Percentiles rank a stretch among this genome's conserved stretches.
phyloP scores from a whole-genome alignment of 345 rosid species.

The Schrenkiella parvula region DNA sequence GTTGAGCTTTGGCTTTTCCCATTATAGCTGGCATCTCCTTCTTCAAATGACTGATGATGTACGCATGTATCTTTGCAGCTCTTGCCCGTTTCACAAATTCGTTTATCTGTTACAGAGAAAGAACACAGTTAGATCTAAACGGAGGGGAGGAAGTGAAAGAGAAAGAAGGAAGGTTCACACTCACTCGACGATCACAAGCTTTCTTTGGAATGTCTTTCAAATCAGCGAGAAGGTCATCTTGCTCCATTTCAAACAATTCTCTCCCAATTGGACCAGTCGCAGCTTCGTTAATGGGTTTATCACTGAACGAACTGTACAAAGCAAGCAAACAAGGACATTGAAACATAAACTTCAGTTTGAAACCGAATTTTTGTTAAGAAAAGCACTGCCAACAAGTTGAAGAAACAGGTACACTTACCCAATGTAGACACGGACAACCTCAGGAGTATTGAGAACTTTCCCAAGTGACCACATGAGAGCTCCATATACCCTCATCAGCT shows the following conservation, averaged over 20 bases:
- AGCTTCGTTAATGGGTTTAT: slow-evolving; percentile 78
- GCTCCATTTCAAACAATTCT: slow-evolving; percentile 94
- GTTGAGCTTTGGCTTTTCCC: slow-evolving; percentile 92
- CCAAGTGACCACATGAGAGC: slow-evolving; percentile 99
- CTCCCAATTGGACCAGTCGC: slow-evolving; percentile 80
- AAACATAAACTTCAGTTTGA: slow-evolving; percentile 17
- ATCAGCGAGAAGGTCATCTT: slow-evolving; percentile 83
- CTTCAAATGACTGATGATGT: slow-evolving; percentile 80
- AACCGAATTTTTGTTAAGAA: not conserved
- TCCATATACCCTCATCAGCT: slow-evolving; percentile 99
- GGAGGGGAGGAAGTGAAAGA: not conserved
- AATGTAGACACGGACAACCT: slow-evolving; percentile 88
- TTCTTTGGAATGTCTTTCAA: slow-evolving; percentile 92
- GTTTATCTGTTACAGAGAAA: slow-evolving; percentile 50
- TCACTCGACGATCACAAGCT: slow-evolving; percentile 97
- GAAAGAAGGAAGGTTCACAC: slow-evolving; percentile 28
- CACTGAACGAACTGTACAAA: slow-evolving; percentile 78
- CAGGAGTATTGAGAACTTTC: slow-evolving; percentile 93
- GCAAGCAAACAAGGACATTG: slow-evolving; percentile 1
- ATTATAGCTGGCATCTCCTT: slow-evolving; percentile 94
- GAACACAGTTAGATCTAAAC: not conserved
- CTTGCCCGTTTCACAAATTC: slow-evolving; percentile 96
- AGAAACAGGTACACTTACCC: slow-evolving; percentile 48
- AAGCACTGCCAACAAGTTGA: not conserved
- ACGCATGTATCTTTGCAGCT: slow-evolving; percentile 94